These are phyloP conservation scores for Naganishia vaughanmartiniae DNA, from an alignment of 768 basidiomycete species.

Conservation along the genomic window DNA sequence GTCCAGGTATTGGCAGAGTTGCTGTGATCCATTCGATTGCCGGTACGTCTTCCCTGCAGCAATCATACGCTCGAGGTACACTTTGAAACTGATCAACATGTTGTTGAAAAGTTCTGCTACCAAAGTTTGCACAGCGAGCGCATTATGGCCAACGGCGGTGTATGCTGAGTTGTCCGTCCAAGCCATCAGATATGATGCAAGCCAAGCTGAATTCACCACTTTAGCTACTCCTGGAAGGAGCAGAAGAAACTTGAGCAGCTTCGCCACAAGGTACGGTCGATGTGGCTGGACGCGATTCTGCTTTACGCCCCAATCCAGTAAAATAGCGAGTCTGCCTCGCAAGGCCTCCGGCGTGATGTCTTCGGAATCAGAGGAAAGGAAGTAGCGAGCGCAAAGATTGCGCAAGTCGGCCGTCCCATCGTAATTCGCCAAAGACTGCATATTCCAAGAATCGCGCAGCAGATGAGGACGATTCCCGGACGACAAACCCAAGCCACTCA, in stretches of 20 bases:
- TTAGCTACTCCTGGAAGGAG: background rate
- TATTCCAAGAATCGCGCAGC: background rate
- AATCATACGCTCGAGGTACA: constrained; percentile 18
- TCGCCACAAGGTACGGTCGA: constrained; percentile 6
- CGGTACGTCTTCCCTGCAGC: constrained; percentile 1
- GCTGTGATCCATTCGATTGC: background rate
- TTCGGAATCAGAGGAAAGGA: background rate
- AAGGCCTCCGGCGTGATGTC: background rate
- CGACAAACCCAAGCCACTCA: background rate
- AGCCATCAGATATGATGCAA: constrained; percentile 7
- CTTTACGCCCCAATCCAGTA: constrained; percentile 4
- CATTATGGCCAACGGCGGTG: background rate
- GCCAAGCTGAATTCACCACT: background rate
- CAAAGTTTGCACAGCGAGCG: background rate
- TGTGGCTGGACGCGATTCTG: constrained; percentile 1
- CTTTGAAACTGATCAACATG: background rate
- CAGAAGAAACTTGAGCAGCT: background rate
- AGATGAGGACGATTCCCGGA: background rate
- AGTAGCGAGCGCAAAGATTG: background rate
- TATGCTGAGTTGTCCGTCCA: constrained; percentile 4
- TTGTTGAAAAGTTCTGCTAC: constrained; percentile 8
- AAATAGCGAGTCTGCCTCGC: constrained; percentile 5
- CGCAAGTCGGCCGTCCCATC: background rate
- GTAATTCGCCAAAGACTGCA: background rate
- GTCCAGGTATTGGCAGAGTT: background rate